phyloP scores from a whole-genome alignment of 163 green algal genomes.

The Coccomyxa subellipsoidea region DNA sequence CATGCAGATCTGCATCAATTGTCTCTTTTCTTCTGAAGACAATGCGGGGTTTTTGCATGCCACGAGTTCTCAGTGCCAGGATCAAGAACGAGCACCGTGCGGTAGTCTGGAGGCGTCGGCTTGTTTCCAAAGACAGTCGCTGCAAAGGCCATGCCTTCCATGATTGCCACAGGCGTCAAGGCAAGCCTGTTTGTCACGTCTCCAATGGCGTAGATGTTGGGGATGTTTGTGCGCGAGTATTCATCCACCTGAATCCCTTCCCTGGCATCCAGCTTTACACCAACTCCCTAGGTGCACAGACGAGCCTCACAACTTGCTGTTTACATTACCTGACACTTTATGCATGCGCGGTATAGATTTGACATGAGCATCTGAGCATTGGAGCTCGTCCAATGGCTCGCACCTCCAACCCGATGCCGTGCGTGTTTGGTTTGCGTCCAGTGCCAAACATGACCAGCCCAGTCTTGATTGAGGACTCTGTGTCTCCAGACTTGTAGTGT shows the following conservation, averaged over 20 bases:
- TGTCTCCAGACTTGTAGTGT: conserved; percentile 40
- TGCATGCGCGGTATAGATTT: too few species aligned
- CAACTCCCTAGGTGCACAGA: conserved; percentile 46
- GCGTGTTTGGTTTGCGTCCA: conserved; percentile 73
- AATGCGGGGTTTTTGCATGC: not conserved
- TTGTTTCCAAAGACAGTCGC: conserved; percentile 75
- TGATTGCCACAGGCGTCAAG: conserved; percentile 87
- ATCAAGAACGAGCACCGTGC: not conserved
- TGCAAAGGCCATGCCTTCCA: conserved; percentile 90
- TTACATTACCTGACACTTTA: too few species aligned
- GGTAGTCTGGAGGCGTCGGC: conserved; percentile 44
- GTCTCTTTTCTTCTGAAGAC: not conserved
- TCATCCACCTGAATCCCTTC: conserved; percentile 69
- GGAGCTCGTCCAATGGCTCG: too few species aligned
- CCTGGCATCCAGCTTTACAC: conserved; percentile 64
- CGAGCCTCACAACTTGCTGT: too few species aligned
- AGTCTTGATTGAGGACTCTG: conserved; percentile 4
- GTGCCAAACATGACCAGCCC: conserved; percentile 72
- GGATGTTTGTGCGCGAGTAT: conserved; percentile 70
- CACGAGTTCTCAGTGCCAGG: not conserved
- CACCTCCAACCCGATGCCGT: conserved; percentile 73
- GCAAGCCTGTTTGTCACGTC: conserved; percentile 88
- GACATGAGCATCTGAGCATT: too few species aligned
- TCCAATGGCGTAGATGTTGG: conserved; percentile 84
- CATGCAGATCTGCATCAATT: too few species aligned